Conservation (phyloP, 176 grass and related monocot species). For the Bothriochloa decipiens region DNA sequence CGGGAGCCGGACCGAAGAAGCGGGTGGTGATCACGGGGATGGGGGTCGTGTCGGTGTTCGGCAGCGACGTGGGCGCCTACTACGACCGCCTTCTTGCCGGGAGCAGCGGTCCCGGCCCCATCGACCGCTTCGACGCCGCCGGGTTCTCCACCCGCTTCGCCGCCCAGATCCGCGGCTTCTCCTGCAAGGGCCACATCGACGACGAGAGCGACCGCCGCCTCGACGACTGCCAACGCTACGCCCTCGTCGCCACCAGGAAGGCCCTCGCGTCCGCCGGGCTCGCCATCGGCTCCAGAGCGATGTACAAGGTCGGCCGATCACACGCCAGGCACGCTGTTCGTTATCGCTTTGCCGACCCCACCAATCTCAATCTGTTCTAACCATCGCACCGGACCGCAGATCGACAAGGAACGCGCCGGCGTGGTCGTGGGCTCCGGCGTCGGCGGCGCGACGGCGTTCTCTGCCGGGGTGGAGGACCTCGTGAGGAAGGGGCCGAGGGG, state of each 20-base stretch:
- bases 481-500: conserved; percentile 23
- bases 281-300: conserved; percentile 32
- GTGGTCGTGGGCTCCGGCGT: conserved; percentile 41
- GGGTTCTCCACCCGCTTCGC: conserved; percentile 41
- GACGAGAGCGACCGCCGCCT: conserved; percentile 42
- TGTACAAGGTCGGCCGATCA: conserved; percentile 48
- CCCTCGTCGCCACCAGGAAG: conserved; percentile 56
- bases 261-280: conserved; percentile 57
- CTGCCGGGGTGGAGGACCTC: conserved; percentile 21
- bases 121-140: conserved; percentile 49
- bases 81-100: conserved; percentile 50
- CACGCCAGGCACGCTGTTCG: neutral
- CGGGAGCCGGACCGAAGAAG: conserved; percentile 60
- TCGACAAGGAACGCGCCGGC: conserved; percentile 39
- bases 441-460: conserved; percentile 36
- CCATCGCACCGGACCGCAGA: neutral
- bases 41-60: conserved; percentile 65
- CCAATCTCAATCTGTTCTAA: neutral
- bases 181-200: conserved; percentile 49
- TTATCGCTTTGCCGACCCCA: neutral
- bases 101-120: conserved; percentile 34
- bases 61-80: conserved; percentile 46
- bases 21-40: conserved; percentile 59
- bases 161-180: conserved; percentile 54
- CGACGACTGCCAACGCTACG: conserved; percentile 56